Evolutionary conservation across 1,139 yeast genomes (phyloP), one percentile per base, ranked within the genome.

Genomic region (Kurtzmaniella quercitrusa): DNA sequence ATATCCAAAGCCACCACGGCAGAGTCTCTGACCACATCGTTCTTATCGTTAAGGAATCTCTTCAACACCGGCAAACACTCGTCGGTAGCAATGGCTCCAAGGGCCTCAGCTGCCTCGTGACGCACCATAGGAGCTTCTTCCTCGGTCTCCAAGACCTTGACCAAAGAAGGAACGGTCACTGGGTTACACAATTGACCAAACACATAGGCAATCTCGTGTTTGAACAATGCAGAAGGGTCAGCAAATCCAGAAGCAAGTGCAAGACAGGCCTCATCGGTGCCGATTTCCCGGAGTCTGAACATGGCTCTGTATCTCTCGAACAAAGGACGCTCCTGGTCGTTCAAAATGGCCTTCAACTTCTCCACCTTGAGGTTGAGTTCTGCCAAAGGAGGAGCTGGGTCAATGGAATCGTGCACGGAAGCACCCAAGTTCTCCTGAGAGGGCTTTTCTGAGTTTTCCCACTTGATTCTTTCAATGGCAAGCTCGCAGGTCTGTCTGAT

Each of bases 91-190:
- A 94, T 93, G 24, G 96, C 80, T 19, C 98, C 98, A 55, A 94
- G 76, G 24, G 98, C 98, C 68, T 94, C 99, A 25, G 98, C 98
- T 46, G 98, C 98, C 68, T 94, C 99, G 62, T 94, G 99, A 70
- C 99, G 85, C 31, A 94, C 98, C 98, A 94, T 94, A 48, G 95
- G 95, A 39, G 95, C 98, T 70, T 94, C 96, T 15, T 67, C 60
- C 46, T 75, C 79, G 62, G 88, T 81, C 54, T 81, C 80, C 56
- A 94, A 77, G 8, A 93, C 91, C 65, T 86, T 82, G 50, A 89
- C 77, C 54, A 94, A 77, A 19, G 94, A 75, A 39, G 97, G 96
- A 34, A 93, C 96, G 34, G 95, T 84, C 29, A 84, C 90, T 15
- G 98, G 96, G 65, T 88, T 90, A 63, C 95, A 88, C 60, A 94